phyloP scores from a whole-genome alignment of 2,329 filamentous ascomycete species.

The Pyrenophora teres region DNA sequence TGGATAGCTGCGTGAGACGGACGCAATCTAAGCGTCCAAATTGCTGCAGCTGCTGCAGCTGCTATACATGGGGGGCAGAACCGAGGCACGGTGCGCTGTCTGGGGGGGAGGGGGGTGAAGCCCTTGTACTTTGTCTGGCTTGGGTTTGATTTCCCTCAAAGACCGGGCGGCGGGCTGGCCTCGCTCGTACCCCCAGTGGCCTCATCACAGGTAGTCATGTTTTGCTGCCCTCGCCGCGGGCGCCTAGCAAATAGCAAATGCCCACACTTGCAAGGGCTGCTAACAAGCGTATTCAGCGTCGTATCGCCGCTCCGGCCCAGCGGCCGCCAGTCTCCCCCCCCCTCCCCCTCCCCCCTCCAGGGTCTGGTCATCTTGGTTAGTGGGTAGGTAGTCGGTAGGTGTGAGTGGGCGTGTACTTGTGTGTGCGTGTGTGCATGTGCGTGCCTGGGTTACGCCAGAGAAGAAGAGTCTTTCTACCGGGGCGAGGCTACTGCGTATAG shows the following conservation, averaged over 20 bases:
- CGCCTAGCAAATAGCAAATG: no score
- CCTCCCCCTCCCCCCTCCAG: no score
- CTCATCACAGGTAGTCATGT: constrained; percentile 20
- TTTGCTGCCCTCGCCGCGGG: constrained; percentile 19
- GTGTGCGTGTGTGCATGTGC: no score
- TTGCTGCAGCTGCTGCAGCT: constrained; percentile 18
- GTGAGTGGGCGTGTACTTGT: no score
- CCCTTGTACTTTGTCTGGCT: no score
- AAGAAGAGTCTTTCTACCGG: neutral
- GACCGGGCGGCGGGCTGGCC: constrained; percentile 9
- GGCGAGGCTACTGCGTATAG: constrained; percentile 16
- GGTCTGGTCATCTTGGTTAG: no score
- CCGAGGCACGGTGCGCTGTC: constrained; percentile 23
- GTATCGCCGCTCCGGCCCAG: constrained; percentile 10
- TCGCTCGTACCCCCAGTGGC: constrained; percentile 15
- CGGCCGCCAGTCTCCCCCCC: constrained; percentile 6
- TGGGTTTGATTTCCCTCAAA: neutral
- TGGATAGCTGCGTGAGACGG: constrained; percentile 23
- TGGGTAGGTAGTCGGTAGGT: no score
- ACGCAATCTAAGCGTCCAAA: constrained; percentile 33
- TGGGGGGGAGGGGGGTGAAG: no score
- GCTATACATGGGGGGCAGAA: constrained; percentile 4
- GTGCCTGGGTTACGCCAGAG: no score
- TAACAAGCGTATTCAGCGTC: neutral
- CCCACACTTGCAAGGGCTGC: neutral